A percentile compares a stretch with the other conserved stretches of the same genome.
These are phyloP conservation scores for Naegleria lovaniensis DNA, from an alignment of 208 protist species.

Conservation along the genomic window DNA sequence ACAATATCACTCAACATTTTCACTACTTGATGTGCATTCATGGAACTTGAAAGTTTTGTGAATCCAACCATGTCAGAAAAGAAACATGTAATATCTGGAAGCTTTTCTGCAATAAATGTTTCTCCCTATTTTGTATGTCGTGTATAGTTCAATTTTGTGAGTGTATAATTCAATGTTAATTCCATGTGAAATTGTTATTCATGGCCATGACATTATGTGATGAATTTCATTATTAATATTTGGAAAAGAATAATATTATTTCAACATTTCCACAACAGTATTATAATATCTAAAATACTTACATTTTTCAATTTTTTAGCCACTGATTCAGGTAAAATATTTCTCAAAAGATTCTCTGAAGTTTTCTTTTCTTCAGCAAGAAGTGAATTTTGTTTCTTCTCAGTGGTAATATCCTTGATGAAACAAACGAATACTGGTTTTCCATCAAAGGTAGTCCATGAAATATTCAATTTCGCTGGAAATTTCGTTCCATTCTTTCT, in stretches of 20 bases:
- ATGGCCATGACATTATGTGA: too few species aligned
- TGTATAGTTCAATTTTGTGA: too few species aligned
- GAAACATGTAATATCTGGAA: conserved; percentile 25
- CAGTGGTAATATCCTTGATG: background rate
- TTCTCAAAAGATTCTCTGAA: conserved; percentile 28
- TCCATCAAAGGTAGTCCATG: background rate
- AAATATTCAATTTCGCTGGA: background rate
- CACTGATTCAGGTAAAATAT: conserved; percentile 30
- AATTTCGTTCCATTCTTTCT: background rate
- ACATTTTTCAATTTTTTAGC: background rate
- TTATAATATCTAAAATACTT: too few species aligned
- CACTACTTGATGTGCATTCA: conserved; percentile 23
- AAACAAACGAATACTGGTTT: background rate
- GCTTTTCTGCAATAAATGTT: conserved; percentile 27
- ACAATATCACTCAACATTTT: conserved; percentile 23
- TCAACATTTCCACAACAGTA: too few species aligned
- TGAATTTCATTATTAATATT: too few species aligned
- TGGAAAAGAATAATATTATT: too few species aligned
- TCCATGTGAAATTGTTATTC: too few species aligned
- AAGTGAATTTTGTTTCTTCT: background rate
- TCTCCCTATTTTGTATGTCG: conserved; percentile 29
- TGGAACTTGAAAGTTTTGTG: background rate
- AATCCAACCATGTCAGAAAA: conserved; percentile 34
- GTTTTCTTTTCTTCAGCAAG: conserved; percentile 7
- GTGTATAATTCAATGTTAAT: too few species aligned